These are phyloP conservation scores for Litchi chinensis DNA, from an alignment of 345 rosid genomes.

Conservation along the genomic window DNA sequence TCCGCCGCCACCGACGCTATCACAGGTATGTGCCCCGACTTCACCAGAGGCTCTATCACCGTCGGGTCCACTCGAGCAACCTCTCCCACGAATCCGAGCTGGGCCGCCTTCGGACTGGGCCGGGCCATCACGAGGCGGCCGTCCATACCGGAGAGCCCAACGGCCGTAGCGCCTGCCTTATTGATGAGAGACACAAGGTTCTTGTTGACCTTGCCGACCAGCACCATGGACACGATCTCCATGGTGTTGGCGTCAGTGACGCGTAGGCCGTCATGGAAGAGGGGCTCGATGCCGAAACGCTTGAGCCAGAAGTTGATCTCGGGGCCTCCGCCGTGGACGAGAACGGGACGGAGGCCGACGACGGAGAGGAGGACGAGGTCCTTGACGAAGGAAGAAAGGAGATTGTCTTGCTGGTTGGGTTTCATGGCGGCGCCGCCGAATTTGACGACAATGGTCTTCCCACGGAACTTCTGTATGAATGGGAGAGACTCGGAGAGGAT, in stretches of 20 bases:
- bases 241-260: slow-evolving; percentile 83
- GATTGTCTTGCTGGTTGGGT: slow-evolving; percentile 28
- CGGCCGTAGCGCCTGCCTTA: slow-evolving; percentile 83
- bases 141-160: slow-evolving; percentile 87
- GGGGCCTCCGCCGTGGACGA: slow-evolving; percentile 95
- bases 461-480: slow-evolving; percentile 86
- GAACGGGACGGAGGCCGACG: slow-evolving; percentile 87
- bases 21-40: slow-evolving; percentile 73
- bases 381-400: slow-evolving; percentile 67
- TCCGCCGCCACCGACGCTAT: slow-evolving; percentile 92
- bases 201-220: slow-evolving; percentile 85
- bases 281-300: slow-evolving; percentile 65
- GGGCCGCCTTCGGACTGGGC: slow-evolving; percentile 68
- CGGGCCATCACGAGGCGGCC: slow-evolving; percentile 81
- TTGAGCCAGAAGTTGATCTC: slow-evolving; percentile 75
- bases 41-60: slow-evolving; percentile 54
- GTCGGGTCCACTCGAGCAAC: slow-evolving; percentile 67
- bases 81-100: slow-evolving; percentile 83
- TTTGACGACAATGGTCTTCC: slow-evolving; percentile 88
- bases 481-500: slow-evolving; percentile 91
- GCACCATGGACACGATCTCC: slow-evolving; percentile 94
- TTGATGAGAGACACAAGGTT: slow-evolving; percentile 74
- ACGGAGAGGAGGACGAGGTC: slow-evolving; percentile 84
- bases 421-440: slow-evolving; percentile 99
- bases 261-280: slow-evolving; percentile 80